Conservation (phyloP, 2,329 filamentous ascomycete genomes). For the Alternaria dauci region DNA sequence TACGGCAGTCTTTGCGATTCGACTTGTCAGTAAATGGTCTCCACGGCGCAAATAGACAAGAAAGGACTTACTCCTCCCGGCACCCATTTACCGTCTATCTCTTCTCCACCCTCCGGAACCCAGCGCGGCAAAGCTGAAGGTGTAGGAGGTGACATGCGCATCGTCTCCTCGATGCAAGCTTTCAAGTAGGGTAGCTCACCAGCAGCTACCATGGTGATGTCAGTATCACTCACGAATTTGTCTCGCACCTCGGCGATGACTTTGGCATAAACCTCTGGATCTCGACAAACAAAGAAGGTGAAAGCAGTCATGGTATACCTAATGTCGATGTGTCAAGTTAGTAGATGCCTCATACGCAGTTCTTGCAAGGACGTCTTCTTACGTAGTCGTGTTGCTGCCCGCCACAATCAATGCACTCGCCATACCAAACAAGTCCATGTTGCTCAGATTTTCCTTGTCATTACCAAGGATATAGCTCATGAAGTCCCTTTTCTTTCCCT, state of each 20-base stretch:
- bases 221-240: conserved; percentile 5
- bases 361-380: neutral
- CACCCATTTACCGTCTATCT: conserved; percentile 10
- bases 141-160: conserved; percentile 7
- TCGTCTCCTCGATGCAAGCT: conserved; percentile 7
- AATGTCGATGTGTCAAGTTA: too few relatives aligned
- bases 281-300: conserved; percentile 3
- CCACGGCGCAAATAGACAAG: neutral
- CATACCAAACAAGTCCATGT: conserved; percentile 6
- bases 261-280: neutral
- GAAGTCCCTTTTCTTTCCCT: conserved; percentile 3
- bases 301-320: conserved; percentile 4
- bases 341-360: too few relatives aligned
- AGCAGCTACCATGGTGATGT: conserved; percentile 9
- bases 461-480: conserved; percentile 11
- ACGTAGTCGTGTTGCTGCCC: conserved; percentile 9
- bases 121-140: conserved; percentile 9
- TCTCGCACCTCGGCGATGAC: conserved; percentile 2
- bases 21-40: conserved; percentile 1
- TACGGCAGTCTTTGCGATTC: conserved; percentile 3
- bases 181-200: conserved; percentile 6
- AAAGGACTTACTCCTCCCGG: conserved; percentile 4
- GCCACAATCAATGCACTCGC: conserved; percentile 11
- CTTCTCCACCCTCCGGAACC: conserved; percentile 9
- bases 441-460: conserved; percentile 3